Conservation (phyloP, 2,329 filamentous ascomycete species). For the Sporothrix schenckii region DNA sequence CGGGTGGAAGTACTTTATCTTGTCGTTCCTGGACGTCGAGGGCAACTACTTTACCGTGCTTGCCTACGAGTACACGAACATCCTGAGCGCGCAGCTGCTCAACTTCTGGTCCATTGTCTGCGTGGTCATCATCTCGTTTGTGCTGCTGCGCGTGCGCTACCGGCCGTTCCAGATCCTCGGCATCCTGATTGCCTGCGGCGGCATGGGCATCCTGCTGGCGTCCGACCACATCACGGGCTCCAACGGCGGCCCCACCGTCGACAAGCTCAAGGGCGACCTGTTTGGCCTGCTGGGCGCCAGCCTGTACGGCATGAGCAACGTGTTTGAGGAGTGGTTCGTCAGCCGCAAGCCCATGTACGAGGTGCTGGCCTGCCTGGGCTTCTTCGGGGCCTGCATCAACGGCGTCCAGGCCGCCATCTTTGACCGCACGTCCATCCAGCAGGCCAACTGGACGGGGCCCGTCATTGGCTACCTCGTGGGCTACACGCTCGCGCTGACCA, state of each 20-base stretch:
- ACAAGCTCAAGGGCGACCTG: slow-evolving; percentile 86
- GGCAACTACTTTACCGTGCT: slow-evolving; percentile 98
- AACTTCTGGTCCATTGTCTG: slow-evolving; percentile 99
- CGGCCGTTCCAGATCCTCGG: slow-evolving; percentile 78
- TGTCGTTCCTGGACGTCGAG: slow-evolving; percentile 90
- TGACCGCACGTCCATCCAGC: slow-evolving; percentile 72
- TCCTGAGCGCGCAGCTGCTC: slow-evolving; percentile 89
- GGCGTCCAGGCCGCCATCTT: slow-evolving; percentile 90
- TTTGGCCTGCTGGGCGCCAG: slow-evolving; percentile 89
- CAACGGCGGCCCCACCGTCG: slow-evolving; percentile 67
- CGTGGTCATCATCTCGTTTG: slow-evolving; percentile 82
- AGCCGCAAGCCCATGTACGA: slow-evolving; percentile 86
- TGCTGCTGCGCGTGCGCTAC: slow-evolving; percentile 85
- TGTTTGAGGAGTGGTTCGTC: slow-evolving; percentile 93
- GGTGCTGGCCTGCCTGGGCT: slow-evolving; percentile 85
- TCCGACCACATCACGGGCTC: slow-evolving; percentile 81
- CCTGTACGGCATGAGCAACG: slow-evolving; percentile 88
- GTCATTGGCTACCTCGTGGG: slow-evolving; percentile 84
- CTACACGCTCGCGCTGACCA: slow-evolving; percentile 77
- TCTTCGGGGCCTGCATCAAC: slow-evolving; percentile 89
- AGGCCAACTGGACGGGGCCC: slow-evolving; percentile 65
- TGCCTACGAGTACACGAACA: slow-evolving; percentile 89
- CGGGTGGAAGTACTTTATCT: slow-evolving; percentile 92
- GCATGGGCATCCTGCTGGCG: slow-evolving; percentile 82
- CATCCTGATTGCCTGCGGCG: slow-evolving; percentile 87